These are phyloP conservation scores for Clitopilus hobsonii DNA, from an alignment of 768 basidiomycete species.

Conservation along the genomic window DNA sequence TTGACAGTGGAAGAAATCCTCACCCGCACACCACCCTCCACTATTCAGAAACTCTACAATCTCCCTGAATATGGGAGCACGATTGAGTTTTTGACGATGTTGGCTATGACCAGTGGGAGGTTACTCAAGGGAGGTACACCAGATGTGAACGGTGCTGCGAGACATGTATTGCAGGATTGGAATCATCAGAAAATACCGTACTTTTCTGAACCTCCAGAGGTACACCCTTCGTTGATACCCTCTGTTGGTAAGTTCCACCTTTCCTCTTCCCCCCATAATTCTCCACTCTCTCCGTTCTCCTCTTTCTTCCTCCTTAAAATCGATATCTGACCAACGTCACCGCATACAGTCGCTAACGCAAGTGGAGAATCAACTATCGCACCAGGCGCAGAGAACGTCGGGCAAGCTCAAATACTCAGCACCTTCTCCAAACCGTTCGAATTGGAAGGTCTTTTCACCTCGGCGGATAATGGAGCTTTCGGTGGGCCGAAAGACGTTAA, in stretches of 20 bases:
- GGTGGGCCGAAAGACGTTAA: conserved; percentile 36
- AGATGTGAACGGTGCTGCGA: conserved; percentile 77
- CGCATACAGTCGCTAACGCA: not conserved
- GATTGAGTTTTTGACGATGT: conserved; percentile 85
- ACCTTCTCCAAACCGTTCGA: conserved; percentile 76
- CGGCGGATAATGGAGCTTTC: conserved; percentile 80
- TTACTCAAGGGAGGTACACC: conserved; percentile 94
- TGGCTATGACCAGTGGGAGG: conserved; percentile 78
- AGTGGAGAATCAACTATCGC: conserved; percentile 33
- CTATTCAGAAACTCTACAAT: conserved; percentile 82
- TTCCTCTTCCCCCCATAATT: too few species aligned
- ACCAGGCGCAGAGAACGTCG: conserved; percentile 75
- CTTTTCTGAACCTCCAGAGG: conserved; percentile 70
- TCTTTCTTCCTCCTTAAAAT: too few species aligned
- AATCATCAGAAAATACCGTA: conserved; percentile 95
- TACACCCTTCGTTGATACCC: conserved; percentile 77
- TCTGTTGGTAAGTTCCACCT: conserved; percentile 30
- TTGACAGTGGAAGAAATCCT: conserved; percentile 82
- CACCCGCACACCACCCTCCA: conserved; percentile 58
- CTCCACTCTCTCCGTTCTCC: not conserved
- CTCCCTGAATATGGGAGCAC: conserved; percentile 71
- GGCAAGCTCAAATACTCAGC: conserved; percentile 73
- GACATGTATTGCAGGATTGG: conserved; percentile 86
- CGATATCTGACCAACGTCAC: not conserved
- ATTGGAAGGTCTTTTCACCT: conserved; percentile 72